These are phyloP conservation scores for Phytopythium sindhum DNA, from an alignment of 352 stramenopile genomes.

Conservation along the genomic window DNA sequence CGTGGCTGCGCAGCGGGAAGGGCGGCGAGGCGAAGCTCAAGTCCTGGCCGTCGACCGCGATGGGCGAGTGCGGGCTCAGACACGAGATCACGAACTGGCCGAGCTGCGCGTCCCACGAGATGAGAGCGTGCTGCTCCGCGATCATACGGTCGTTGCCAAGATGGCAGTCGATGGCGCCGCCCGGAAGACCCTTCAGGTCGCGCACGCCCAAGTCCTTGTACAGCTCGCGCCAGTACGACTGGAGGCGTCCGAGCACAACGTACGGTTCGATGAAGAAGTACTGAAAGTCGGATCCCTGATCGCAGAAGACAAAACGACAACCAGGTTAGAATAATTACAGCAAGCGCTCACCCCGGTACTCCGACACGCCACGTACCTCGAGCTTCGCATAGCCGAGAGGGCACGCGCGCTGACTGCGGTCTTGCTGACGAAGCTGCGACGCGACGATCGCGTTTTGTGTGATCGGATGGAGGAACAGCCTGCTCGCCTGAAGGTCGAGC, in stretches of 20 bases:
- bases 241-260: constrained; percentile 63
- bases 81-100: constrained; percentile 68
- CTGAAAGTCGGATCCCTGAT: constrained; percentile 51
- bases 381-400: constrained; percentile 75
- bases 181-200: constrained; percentile 43
- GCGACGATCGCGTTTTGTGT: constrained; percentile 47
- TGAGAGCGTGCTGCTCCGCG: constrained; percentile 51
- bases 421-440: constrained; percentile 30
- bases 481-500: constrained; percentile 36
- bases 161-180: constrained; percentile 63
- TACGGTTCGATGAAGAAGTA: constrained; percentile 71
- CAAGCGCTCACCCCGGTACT: neutral
- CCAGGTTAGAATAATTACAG: neutral
- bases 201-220: constrained; percentile 54
- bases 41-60: constrained; percentile 67
- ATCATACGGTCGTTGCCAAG: constrained; percentile 67
- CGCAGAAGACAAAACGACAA: neutral
- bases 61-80: constrained; percentile 40
- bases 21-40: constrained; percentile 48
- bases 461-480: constrained; percentile 37
- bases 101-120: constrained; percentile 48
- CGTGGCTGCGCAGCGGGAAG: constrained; percentile 40
- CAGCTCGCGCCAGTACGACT: constrained; percentile 42
- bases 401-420: constrained; percentile 15
- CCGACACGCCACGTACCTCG: constrained; percentile 33